Conservation (phyloP, 73 alveolate genomes). For the Durusdinium trenchii region DNA sequence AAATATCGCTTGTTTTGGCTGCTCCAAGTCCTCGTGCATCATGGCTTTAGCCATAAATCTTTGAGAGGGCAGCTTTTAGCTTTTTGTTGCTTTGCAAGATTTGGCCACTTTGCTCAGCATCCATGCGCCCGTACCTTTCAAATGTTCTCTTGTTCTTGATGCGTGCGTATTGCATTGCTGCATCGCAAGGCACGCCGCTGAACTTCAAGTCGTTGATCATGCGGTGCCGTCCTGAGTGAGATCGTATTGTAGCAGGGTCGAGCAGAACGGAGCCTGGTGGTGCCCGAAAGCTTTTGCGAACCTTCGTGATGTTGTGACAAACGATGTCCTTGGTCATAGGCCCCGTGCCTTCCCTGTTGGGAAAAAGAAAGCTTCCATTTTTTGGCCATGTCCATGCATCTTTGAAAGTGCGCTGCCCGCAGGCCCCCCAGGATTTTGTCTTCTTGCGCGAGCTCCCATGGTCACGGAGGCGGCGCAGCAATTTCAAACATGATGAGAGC, state of each 20-base stretch:
- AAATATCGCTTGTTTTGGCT: no score
- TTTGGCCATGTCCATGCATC: slow-evolving; percentile 19
- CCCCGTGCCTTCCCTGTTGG: background rate
- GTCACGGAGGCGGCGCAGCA: background rate
- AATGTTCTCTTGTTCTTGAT: background rate
- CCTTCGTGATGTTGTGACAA: background rate
- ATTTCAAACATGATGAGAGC: background rate
- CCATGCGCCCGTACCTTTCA: background rate
- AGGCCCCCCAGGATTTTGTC: background rate
- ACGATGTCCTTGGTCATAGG: background rate
- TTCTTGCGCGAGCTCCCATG: background rate
- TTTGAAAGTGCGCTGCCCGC: background rate
- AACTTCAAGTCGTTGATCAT: background rate
- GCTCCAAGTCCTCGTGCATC: no score
- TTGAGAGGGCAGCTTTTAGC: background rate
- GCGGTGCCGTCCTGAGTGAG: slow-evolving; percentile 2
- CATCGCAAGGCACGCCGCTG: background rate
- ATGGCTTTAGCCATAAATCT: background rate
- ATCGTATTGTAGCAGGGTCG: background rate
- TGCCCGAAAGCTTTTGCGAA: background rate
- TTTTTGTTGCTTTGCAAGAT: background rate
- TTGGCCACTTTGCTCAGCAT: background rate
- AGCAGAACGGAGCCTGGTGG: background rate
- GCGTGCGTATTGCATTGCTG: background rate
- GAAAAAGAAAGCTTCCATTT: background rate